Evolutionary conservation across 1,284 basidiomycete species (phyloP).

Genomic region (Cutaneotrichosporon cyanovorans): DNA sequence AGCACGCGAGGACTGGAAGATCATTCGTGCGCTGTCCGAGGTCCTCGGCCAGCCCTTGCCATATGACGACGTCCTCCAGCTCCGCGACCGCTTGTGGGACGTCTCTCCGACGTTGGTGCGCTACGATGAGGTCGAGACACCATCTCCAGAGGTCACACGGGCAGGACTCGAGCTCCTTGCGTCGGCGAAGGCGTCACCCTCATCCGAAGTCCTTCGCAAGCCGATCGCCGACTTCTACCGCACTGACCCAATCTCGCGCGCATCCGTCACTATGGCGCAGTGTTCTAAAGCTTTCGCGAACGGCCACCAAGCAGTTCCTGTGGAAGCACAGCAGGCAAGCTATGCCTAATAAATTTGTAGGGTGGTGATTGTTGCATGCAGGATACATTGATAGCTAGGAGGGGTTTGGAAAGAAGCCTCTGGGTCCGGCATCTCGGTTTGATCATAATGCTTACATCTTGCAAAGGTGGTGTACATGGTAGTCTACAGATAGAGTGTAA

Average conservation of each 20-base stretch:
- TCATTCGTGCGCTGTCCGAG: conserved; percentile 90
- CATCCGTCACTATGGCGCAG: conserved; percentile 47
- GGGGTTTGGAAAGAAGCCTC: neutral
- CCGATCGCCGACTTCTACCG: conserved; percentile 93
- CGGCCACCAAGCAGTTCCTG: conserved; percentile 25
- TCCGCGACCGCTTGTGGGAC: conserved; percentile 96
- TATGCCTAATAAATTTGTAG: neutral
- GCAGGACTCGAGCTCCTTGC: conserved; percentile 62
- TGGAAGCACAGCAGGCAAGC: conserved; percentile 2
- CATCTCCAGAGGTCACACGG: conserved; percentile 62
- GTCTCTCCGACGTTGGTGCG: conserved; percentile 84
- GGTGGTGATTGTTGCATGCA: conserved; percentile 19
- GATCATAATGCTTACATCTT: no score
- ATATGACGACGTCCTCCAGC: conserved; percentile 79
- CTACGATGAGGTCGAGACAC: conserved; percentile 77
- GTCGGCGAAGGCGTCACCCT: conserved; percentile 48
- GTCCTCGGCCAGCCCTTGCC: conserved; percentile 70
- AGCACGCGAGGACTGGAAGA: conserved; percentile 97
- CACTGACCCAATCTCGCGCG: conserved; percentile 57
- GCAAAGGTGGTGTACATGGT: conserved; percentile 1
- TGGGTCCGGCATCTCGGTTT: no score
- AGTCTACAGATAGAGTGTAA: no score
- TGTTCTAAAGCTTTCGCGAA: conserved; percentile 46
- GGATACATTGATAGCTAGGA: conserved; percentile 16
- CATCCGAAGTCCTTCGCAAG: conserved; percentile 61